These are phyloP conservation scores for Urostyla sp. DNA, from an alignment of 73 alveolate genomes.

Conservation along the genomic window DNA sequence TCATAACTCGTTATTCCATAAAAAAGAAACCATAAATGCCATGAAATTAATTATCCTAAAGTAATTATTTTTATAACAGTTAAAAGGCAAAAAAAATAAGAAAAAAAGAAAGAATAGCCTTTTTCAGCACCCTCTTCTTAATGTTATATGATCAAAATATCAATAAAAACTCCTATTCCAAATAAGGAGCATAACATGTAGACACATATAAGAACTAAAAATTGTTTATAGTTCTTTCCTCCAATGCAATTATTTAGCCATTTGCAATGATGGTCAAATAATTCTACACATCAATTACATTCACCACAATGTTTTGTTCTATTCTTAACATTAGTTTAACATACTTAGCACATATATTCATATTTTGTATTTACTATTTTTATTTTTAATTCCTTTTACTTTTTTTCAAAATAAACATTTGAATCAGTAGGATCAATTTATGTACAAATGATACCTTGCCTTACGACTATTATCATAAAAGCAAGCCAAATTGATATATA, in stretches of 20 bases:
- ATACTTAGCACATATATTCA: constrained; percentile 33
- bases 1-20: constrained; percentile 49
- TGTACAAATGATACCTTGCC: constrained; percentile 37
- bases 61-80: constrained; percentile 8
- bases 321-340: constrained; percentile 30
- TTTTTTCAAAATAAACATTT: constrained; percentile 28
- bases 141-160: neutral
- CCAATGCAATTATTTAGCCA: constrained; percentile 86
- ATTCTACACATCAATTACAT: constrained; percentile 75
- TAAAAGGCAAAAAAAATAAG: neutral
- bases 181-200: neutral
- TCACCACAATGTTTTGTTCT: constrained; percentile 75
- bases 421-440: constrained; percentile 56
- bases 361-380: constrained; percentile 29
- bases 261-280: constrained; percentile 85
- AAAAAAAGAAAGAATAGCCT: neutral
- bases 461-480: neutral
- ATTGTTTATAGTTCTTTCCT: constrained; percentile 59
- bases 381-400: neutral
- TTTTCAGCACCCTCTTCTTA: neutral
- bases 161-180: neutral
- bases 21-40: constrained; percentile 44
- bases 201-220: constrained; percentile 27
- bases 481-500: constrained; percentile 15
- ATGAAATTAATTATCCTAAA: neutral